Conservation (phyloP, 2,329 filamentous ascomycete genomes). For the Ophiostoma sp. region DNA sequence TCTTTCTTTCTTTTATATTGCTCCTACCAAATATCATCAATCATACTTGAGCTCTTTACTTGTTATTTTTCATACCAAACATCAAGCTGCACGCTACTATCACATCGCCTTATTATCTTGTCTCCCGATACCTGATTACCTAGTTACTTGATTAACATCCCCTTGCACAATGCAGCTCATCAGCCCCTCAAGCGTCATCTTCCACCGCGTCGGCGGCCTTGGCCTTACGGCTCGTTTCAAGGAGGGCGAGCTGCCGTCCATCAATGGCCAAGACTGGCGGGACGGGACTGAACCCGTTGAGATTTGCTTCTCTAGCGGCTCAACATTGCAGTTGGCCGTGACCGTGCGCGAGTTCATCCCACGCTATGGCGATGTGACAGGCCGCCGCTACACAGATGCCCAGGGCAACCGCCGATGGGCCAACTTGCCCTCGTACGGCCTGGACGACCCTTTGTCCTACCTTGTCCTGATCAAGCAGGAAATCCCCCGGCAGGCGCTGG, state of each 20-base stretch:
- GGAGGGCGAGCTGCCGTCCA: slow-evolving; percentile 18
- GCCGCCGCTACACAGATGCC: slow-evolving; percentile 24
- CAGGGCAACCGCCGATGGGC: slow-evolving; percentile 23
- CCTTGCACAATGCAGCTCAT: slow-evolving; percentile 23
- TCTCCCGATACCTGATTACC: neutral
- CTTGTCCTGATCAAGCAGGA: neutral
- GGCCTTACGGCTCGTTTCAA: slow-evolving; percentile 25
- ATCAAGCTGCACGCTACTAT: neutral
- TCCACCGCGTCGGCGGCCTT: slow-evolving; percentile 27
- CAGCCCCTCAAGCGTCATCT: slow-evolving; percentile 14
- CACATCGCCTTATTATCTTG: neutral
- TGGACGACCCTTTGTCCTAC: slow-evolving; percentile 20
- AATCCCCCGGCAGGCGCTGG: neutral
- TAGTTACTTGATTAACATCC: neutral
- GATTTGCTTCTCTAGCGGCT: slow-evolving; percentile 24
- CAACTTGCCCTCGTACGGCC: slow-evolving; percentile 23
- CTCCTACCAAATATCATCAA: neutral
- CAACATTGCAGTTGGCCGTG: slow-evolving; percentile 10
- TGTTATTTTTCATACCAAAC: neutral
- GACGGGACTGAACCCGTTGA: neutral
- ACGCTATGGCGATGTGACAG: slow-evolving; percentile 23
- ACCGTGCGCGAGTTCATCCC: slow-evolving; percentile 23
- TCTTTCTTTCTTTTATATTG: neutral
- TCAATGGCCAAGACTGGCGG: slow-evolving; percentile 23
- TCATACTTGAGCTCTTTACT: too few species aligned